Base-by-base conservation (phyloP, 345 rosid species). In the Noccaea bulbosa region DNA sequence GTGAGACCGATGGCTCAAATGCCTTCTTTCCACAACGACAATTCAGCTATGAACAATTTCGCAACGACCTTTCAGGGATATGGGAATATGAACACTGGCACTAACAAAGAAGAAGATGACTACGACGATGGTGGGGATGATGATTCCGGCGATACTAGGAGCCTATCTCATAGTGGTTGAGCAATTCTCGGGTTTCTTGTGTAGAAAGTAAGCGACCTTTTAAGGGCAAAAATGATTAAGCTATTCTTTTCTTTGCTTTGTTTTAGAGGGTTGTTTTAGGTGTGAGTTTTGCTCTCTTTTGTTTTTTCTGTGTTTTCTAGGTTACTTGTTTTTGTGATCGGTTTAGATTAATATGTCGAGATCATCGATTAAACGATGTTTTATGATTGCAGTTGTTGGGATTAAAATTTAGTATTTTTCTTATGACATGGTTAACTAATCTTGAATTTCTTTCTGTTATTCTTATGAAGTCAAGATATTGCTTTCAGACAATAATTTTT, bases 141-240 rank as follows among this genome's bases (percentile, higher is more conserved):
- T 59, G 92, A 82, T 54, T 88, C 92, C 0, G 81, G 67, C 17
- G 89, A 76, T 67, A 81, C 73, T 34, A 69, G 74, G 61, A 82
- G 87, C 74, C 75, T 46, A 16, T 83, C 86, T 15, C 79, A 78
- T 73, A 77, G 83, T 37, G 83, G 71, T 69, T 75, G 79, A 75
- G 44, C 16, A 7, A 9, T 53, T 60, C 27, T 43, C 2, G 9
- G 43, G 27, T 50, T 67, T 67, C 71, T 67, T 67, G 67, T 66
- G 71, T 73, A 58, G 60, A 47, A 57, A 65, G 71, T 9, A 65
- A 64, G 65, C 37, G 65, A 53, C 55, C 62, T 72, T 37, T 37
- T 12, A 44, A 46, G 35, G 17, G 12, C 49, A 32, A 38, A 34
- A 30, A 22, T n/a, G 70, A 37, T 63, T 62, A 54, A 71, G 57